Evolutionary conservation across 2,329 filamentous ascomycete genomes (phyloP), one percentile per base, ranked within the genome.

Genomic region (Furcasterigmium furcatum): DNA sequence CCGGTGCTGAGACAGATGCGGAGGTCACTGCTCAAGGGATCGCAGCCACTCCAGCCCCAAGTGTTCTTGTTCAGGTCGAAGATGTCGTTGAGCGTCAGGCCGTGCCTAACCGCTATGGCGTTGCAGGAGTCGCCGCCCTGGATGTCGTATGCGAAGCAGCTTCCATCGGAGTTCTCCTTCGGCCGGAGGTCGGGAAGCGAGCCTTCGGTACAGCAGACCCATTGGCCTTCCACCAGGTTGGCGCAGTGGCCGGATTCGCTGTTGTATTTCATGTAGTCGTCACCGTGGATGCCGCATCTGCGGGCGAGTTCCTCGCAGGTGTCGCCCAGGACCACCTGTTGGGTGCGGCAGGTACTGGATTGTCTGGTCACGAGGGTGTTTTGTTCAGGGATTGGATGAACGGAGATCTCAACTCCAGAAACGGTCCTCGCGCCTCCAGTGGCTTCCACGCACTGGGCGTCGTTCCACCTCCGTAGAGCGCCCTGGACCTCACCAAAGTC

Each of bases 1-100:
- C 72, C 72, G 1, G 52, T 49, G 46, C 67, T 70, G 1, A 74
- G 51, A 46, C 72, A 75, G 5, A 74, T 66, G 34, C 30, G 38
- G 3, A 40, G 36, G 12, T 1, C 60, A 61, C 13, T 53, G 44
- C 19, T 51, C 47, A 6, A 75, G 46, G 22, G 30, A 10, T 55
- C 46, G 36, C 67, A 70, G 13, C 64, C 65, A 9, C 47, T 55
- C 57, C 64, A 70, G 2, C 61, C 65, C 64, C 66, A 70, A 0
- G 65, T 68, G 43, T 64, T 54, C 29, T n/a, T n/a, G n/a, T n/a
- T n/a, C 58, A 63, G 52, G 25, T 29, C 25, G 25, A 29, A 29
- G 8, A 44, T 18, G 12, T 46, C 34, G 4, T 43, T 30, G 14
- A 44, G 34, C 2, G 47, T 56, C 14, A 62, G 41, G 9, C 46